A percentile compares a stretch with the other conserved stretches of the same genome.
phyloP scores from a whole-genome alignment of 208 protist genomes.

The Acanthamoeba quina region DNA sequence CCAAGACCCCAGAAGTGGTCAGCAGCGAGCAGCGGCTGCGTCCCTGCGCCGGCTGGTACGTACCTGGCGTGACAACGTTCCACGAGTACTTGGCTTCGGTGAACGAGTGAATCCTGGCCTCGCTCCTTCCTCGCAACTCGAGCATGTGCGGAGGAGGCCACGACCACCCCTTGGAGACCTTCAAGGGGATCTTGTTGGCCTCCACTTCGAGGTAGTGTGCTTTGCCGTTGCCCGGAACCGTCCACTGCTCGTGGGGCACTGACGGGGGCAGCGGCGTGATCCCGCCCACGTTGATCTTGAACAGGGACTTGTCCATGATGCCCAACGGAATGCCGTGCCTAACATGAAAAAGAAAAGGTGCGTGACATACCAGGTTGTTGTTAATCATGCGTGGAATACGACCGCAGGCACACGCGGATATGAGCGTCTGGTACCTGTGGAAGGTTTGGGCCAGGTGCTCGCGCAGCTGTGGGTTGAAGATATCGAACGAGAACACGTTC shows the following conservation, averaged over 20 bases:
- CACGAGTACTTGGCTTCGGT: conserved; percentile 73
- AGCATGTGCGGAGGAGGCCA: conserved; percentile 12
- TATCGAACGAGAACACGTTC: conserved; percentile 79
- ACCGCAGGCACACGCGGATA: no score
- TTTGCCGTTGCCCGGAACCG: not conserved
- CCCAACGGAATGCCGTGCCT: conserved; percentile 65
- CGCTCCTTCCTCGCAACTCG: conserved; percentile 11
- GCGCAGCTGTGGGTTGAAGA: conserved; percentile 68
- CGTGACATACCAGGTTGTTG: not conserved
- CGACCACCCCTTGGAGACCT: conserved; percentile 52
- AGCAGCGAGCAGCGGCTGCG: not conserved
- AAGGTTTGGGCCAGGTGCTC: conserved; percentile 75
- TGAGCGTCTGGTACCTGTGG: conserved; percentile 26
- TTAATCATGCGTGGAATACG: not conserved
- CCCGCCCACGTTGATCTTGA: conserved; percentile 10
- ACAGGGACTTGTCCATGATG: conserved; percentile 1
- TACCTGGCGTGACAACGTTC: conserved; percentile 64
- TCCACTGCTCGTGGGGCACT: conserved; percentile 52
- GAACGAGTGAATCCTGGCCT: conserved; percentile 72
- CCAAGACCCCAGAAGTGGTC: not conserved
- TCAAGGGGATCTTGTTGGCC: conserved; percentile 5
- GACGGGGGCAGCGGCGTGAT: conserved; percentile 18
- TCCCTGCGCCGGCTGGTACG: not conserved
- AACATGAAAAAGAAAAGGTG: not conserved
- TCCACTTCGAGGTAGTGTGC: conserved; percentile 17